Conservation (phyloP, 2,329 filamentous ascomycete species). For the Nothophaeocryptopus gaeumannii region DNA sequence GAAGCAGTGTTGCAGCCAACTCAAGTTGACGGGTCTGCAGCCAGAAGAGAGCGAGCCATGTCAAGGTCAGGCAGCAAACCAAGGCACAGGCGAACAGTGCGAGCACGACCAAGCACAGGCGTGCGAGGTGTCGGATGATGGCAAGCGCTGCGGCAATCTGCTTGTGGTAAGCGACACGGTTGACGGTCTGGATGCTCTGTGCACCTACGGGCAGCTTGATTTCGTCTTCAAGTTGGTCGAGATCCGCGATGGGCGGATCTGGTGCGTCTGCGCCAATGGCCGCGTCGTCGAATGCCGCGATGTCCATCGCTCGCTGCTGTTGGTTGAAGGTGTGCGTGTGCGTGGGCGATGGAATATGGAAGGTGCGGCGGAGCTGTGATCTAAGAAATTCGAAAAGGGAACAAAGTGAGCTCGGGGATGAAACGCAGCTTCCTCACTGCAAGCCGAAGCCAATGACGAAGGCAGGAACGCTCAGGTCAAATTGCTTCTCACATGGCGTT, state of each 20-base stretch:
- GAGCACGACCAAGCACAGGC: constrained; percentile 12
- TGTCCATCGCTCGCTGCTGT: constrained; percentile 7
- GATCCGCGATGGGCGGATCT: constrained; percentile 1
- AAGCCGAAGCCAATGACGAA: not conserved
- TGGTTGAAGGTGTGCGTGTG: not conserved
- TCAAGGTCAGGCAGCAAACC: constrained; percentile 13
- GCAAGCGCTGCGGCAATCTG: constrained; percentile 15
- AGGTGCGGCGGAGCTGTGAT: not conserved
- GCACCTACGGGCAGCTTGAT: too few relatives aligned
- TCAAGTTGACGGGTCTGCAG: constrained; percentile 13
- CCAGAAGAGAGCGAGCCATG: constrained; percentile 20
- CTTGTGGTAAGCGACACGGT: too few relatives aligned
- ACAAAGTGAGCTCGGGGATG: not conserved
- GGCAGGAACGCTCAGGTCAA: not conserved
- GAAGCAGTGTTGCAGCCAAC: constrained; percentile 10
- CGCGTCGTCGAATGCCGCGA: constrained; percentile 9
- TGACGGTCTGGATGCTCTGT: too few relatives aligned
- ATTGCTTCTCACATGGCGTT: too few relatives aligned
- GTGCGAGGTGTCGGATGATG: constrained; percentile 8
- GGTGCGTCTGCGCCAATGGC: not conserved
- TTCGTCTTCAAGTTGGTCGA: not conserved
- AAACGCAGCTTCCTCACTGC: not conserved
- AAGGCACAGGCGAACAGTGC: constrained; percentile 11
- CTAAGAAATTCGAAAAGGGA: not conserved
- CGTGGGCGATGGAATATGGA: not conserved